Evolutionary conservation across 257 asterid genomes (phyloP).

Genomic region (Solanum piurae): DNA sequence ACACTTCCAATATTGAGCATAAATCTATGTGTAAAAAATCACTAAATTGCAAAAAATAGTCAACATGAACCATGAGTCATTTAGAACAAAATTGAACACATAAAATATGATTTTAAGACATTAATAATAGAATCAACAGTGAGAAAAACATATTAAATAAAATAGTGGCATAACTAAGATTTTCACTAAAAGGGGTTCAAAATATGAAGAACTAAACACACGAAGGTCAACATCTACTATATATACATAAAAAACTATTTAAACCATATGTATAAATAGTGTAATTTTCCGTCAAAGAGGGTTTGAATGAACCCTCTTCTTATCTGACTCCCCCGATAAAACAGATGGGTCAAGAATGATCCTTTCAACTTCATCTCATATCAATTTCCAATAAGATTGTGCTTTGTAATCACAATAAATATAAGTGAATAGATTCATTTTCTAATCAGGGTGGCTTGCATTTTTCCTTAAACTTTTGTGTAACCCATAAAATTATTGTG

Average conservation of each 20-base stretch:
- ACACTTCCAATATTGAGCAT: background rate
- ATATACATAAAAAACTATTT: background rate
- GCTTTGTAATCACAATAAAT: background rate
- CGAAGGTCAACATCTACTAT: background rate
- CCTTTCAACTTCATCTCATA: background rate
- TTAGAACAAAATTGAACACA: background rate
- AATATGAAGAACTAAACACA: background rate
- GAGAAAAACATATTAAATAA: background rate
- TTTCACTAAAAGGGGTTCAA: background rate
- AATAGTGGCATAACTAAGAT: background rate
- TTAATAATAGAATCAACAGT: background rate
- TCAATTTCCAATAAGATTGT: background rate
- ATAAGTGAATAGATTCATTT: background rate
- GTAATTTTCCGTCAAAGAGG: background rate
- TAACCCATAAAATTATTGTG: background rate
- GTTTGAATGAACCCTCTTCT: background rate
- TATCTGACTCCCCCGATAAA: background rate
- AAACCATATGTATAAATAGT: background rate
- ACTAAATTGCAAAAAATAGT: background rate
- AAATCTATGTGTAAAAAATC: background rate
- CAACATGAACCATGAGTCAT: background rate
- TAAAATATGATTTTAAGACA: background rate
- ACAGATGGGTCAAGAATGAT: background rate
- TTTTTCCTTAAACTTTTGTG: background rate
- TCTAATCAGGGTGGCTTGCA: background rate